phyloP scores from a whole-genome alignment of 2,329 filamentous ascomycete genomes.

The Penicillium sp. region DNA sequence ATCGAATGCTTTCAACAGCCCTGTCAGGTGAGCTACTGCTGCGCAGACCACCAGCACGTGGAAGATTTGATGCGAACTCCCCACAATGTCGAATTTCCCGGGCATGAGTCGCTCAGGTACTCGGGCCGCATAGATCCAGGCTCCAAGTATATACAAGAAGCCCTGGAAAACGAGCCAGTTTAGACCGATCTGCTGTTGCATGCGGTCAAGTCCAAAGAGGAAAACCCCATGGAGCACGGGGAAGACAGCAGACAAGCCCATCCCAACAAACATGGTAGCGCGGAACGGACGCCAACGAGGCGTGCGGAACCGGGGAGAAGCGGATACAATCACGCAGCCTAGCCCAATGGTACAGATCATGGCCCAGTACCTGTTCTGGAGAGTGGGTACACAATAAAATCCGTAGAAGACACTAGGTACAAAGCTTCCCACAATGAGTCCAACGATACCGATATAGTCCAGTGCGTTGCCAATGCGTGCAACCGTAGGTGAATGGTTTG shows the following conservation, averaged over 20 bases:
- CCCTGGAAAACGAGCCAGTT: slow-evolving; percentile 80
- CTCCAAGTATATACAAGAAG: slow-evolving; percentile 79
- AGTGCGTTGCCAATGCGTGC: slow-evolving; percentile 85
- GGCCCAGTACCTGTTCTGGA: slow-evolving; percentile 71
- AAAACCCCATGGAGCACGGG: slow-evolving; percentile 75
- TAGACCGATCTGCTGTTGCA: slow-evolving; percentile 74
- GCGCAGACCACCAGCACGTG: slow-evolving; percentile 85
- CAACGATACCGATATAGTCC: slow-evolving; percentile 92
- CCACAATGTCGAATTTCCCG: slow-evolving; percentile 83
- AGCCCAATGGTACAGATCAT: slow-evolving; percentile 76
- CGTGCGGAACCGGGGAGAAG: slow-evolving; percentile 79
- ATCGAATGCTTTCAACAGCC: slow-evolving; percentile 81
- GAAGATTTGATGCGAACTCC: slow-evolving; percentile 94
- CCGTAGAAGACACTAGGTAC: slow-evolving; percentile 86
- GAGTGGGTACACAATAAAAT: slow-evolving; percentile 66
- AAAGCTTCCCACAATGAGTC: slow-evolving; percentile 87
- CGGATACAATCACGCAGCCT: slow-evolving; percentile 74
- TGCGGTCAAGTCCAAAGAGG: slow-evolving; percentile 64
- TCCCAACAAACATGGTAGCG: slow-evolving; percentile 82
- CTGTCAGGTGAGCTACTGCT: slow-evolving; percentile 76
- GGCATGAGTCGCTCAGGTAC: slow-evolving; percentile 80
- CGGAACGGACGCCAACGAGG: slow-evolving; percentile 81
- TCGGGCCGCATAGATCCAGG: slow-evolving; percentile 78
- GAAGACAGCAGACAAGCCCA: slow-evolving; percentile 80
- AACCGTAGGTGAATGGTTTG: slow-evolving; percentile 77